Evolutionary conservation across 1,284 basidiomycete genomes (phyloP).

Genomic region (Marasmius tenuissimus): DNA sequence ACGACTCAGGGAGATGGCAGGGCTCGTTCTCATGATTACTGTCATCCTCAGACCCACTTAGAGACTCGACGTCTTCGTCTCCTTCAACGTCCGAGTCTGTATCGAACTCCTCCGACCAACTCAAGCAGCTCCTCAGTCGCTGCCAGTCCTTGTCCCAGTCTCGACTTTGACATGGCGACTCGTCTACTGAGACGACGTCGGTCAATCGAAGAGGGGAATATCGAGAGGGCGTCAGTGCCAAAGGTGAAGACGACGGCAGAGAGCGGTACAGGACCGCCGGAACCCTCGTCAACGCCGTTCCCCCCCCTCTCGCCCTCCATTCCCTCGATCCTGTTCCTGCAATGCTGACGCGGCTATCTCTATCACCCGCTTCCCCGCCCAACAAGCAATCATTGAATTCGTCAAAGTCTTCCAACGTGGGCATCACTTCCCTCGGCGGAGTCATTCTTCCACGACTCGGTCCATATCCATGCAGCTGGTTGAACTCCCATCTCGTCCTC

Average conservation of each 20-base stretch:
- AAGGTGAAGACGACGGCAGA: not conserved
- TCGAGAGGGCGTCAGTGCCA: too few relatives aligned
- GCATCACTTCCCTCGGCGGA: constrained; percentile 25
- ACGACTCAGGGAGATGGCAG: not conserved
- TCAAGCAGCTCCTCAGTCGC: constrained; percentile 48
- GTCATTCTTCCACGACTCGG: not conserved
- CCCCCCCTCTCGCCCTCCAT: constrained; percentile 4
- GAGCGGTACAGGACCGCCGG: not conserved
- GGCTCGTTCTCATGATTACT: constrained; percentile 2
- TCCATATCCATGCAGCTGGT: constrained; percentile 8
- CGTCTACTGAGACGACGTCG: constrained; percentile 17
- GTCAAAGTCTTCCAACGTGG: constrained; percentile 59
- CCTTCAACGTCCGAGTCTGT: not conserved
- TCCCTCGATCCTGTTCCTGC: not conserved
- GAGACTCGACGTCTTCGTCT: not conserved
- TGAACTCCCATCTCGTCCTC: constrained; percentile 41
- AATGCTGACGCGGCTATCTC: not conserved
- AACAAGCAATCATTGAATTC: constrained; percentile 47
- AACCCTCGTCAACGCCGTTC: constrained; percentile 4
- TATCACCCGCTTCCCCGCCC: constrained; percentile 23
- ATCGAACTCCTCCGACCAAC: constrained; percentile 28
- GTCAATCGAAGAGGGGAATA: not conserved
- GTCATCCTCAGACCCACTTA: not conserved
- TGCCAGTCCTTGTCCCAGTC: constrained; percentile 63
- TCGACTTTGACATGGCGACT: constrained; percentile 34